Conservation (phyloP, 306 rosid species). For the Lablab purpureus region DNA sequence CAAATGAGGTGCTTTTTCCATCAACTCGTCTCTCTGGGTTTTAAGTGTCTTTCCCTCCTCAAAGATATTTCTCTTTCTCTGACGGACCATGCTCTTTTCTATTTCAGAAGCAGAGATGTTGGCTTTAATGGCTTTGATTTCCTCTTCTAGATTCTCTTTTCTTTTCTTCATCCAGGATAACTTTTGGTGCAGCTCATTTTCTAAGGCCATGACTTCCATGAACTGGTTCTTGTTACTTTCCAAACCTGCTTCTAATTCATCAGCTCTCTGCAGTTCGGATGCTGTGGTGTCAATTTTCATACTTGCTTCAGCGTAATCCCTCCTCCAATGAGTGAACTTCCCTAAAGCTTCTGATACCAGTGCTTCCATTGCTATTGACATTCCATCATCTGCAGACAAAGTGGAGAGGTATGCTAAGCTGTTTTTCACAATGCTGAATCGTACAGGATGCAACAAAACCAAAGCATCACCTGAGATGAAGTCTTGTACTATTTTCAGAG, state of each 20-base stretch:
- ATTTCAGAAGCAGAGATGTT: background rate
- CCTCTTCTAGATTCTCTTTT: background rate
- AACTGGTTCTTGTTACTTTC: slow-evolving; percentile 28
- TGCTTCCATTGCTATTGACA: background rate
- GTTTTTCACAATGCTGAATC: background rate
- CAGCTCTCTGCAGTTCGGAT: background rate
- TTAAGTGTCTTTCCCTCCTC: background rate
- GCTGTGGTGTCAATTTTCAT: background rate
- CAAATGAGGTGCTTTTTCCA: background rate
- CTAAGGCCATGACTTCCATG: background rate
- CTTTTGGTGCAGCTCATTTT: background rate
- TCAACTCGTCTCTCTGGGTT: background rate
- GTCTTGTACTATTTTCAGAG: slow-evolving; percentile 14
- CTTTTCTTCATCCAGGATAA: background rate
- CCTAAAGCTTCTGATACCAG: background rate
- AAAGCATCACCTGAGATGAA: slow-evolving; percentile 12
- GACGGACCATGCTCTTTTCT: background rate
- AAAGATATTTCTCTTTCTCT: background rate
- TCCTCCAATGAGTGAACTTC: background rate
- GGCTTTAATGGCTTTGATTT: background rate
- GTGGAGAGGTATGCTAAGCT: slow-evolving; percentile 4
- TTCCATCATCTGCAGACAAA: slow-evolving; percentile 12
- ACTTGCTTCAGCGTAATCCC: background rate
- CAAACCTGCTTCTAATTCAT: slow-evolving; percentile 9
- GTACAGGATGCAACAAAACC: background rate